phyloP scores from a whole-genome alignment of 305 asterid genomes.

The Fraxinus sp. region DNA sequence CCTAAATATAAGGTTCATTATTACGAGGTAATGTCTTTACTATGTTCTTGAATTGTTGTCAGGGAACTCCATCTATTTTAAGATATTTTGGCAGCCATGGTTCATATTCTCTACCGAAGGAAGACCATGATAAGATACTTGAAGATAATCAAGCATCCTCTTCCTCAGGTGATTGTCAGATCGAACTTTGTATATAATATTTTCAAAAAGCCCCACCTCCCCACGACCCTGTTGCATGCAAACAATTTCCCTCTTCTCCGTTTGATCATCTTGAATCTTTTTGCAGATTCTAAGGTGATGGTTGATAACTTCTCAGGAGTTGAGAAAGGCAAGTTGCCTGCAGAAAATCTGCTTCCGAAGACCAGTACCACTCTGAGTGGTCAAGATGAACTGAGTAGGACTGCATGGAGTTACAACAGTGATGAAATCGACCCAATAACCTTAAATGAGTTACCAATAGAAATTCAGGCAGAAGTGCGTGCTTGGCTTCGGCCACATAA shows the following conservation, averaged over 20 bases:
- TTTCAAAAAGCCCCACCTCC: neutral
- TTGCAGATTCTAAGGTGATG: slow-evolving; percentile 22
- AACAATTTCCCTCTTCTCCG: neutral
- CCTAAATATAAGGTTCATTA: neutral
- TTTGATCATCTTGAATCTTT: neutral
- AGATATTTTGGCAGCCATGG: slow-evolving; percentile 47
- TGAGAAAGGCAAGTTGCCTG: slow-evolving; percentile 29
- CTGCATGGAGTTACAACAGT: slow-evolving; percentile 55
- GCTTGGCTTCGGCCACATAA: slow-evolving; percentile 70
- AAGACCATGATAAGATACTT: slow-evolving; percentile 28
- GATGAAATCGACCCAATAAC: slow-evolving; percentile 74
- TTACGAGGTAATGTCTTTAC: slow-evolving; percentile 2
- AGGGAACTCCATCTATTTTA: slow-evolving; percentile 65
- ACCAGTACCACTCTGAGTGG: slow-evolving; percentile 25
- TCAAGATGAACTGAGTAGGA: slow-evolving; percentile 33
- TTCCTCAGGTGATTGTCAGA: slow-evolving; percentile 48
- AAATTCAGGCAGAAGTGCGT: slow-evolving; percentile 77
- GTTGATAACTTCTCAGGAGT: slow-evolving; percentile 19
- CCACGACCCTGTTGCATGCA: neutral
- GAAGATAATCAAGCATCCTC: slow-evolving; percentile 41
- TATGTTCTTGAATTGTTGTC: slow-evolving; percentile 30
- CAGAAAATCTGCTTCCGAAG: slow-evolving; percentile 30
- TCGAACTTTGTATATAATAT: neutral
- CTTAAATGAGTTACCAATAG: slow-evolving; percentile 66
- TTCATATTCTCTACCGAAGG: slow-evolving; percentile 35